A percentile compares a stretch with the other conserved stretches of the same genome.
Conservation (phyloP, 306 rosid genomes). For the Glycine latifolia region DNA sequence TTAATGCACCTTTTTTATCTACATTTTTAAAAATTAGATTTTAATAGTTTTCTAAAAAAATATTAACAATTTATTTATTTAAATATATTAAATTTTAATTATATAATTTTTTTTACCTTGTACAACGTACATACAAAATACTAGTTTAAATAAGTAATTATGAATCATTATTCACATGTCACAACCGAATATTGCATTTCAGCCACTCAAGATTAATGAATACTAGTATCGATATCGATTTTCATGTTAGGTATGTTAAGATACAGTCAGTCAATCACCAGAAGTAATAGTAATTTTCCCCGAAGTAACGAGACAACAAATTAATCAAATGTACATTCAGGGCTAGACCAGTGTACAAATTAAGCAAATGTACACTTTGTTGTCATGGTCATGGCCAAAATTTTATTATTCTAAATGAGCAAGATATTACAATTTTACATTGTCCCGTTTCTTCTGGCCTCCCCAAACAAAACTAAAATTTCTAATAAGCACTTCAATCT, state of each 20-base stretch:
- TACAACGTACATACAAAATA: too few species aligned
- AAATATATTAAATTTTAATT: too few species aligned
- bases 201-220: neutral
- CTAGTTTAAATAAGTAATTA: too few species aligned
- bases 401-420: slow-evolving; percentile 15
- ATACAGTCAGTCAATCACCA: neutral
- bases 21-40: too few species aligned
- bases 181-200: neutral
- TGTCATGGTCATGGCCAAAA: neutral
- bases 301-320: neutral
- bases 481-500: neutral
- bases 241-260: neutral
- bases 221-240: too few species aligned
- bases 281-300: neutral
- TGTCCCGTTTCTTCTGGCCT: slow-evolving; percentile 9
- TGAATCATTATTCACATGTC: too few species aligned
- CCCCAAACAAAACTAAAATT: neutral
- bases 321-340: neutral
- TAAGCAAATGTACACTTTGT: neutral
- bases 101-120: too few species aligned
- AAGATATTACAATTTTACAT: slow-evolving; percentile 10
- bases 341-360: neutral
- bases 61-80: too few species aligned
- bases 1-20: too few species aligned
- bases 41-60: too few species aligned